Evolutionary conservation across 2,329 filamentous ascomycete species (phyloP).

Genomic region (Calonectria pseudoturangicola): DNA sequence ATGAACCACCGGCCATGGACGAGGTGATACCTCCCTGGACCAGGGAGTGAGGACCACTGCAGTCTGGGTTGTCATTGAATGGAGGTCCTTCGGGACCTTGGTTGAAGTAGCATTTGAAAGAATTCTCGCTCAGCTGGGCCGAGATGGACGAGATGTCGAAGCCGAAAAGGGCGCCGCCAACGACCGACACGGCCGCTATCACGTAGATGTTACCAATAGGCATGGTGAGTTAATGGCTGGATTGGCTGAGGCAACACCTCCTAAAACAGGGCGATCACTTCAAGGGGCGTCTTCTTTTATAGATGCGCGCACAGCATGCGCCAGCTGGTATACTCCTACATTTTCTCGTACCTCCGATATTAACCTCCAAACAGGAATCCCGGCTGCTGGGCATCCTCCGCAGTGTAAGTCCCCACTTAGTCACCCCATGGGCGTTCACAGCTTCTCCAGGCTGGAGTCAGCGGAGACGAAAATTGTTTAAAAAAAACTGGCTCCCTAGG

Average conservation of each 20-base stretch:
- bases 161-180: conserved; percentile 52
- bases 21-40: conserved; percentile 72
- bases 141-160: conserved; percentile 53
- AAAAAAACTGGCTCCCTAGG: conserved; percentile 19
- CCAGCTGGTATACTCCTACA: conserved; percentile 1
- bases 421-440: conserved; percentile 35
- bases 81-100: conserved; percentile 59
- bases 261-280: neutral
- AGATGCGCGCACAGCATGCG: neutral
- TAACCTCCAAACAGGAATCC: conserved; percentile 13
- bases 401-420: conserved; percentile 19
- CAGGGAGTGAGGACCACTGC: conserved; percentile 61
- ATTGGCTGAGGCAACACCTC: neutral
- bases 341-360: conserved; percentile 3
- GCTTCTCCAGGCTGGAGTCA: conserved; percentile 32
- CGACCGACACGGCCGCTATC: conserved; percentile 50
- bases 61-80: conserved; percentile 52
- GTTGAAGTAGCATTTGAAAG: conserved; percentile 63
- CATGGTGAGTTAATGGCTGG: conserved; percentile 2
- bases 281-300: conserved; percentile 11
- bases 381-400: conserved; percentile 14
- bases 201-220: conserved; percentile 52
- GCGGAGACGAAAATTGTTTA: conserved; percentile 25
- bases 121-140: conserved; percentile 57
- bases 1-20: conserved; percentile 71